A percentile compares a stretch with the other conserved stretches of the same genome.
These are phyloP conservation scores for Acorus gramineus DNA, from an alignment of 106 monocot genomes.

Conservation along the genomic window DNA sequence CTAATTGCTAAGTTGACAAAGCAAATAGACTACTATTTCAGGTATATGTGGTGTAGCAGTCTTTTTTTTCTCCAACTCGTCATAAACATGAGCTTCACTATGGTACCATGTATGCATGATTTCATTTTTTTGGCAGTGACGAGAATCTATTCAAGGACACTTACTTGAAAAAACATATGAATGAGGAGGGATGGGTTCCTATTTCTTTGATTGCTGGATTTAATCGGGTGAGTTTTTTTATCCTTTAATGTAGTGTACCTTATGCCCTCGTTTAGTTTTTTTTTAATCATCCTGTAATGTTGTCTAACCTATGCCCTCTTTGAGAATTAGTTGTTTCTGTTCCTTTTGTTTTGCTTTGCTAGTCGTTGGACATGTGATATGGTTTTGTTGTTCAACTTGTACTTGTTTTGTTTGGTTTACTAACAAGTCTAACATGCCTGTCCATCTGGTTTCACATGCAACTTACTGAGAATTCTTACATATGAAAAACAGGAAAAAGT, in stretches of 20 bases:
- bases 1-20: slow-evolving; percentile 23
- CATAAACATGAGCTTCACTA: neutral
- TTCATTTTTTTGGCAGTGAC: slow-evolving; percentile 31
- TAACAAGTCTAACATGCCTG: no score
- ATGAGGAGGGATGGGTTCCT: slow-evolving; percentile 88
- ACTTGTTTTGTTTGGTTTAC: no score
- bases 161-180: slow-evolving; percentile 75
- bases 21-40: slow-evolving; percentile 97
- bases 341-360: no score
- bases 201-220: slow-evolving; percentile 73
- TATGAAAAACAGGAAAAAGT: no score
- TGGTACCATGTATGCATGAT: neutral
- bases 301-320: no score
- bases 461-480: no score
- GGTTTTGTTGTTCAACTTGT: no score
- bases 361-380: no score
- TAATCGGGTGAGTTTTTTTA: slow-evolving; percentile 49
- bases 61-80: neutral
- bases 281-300: no score
- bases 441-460: no score
- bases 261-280: no score
- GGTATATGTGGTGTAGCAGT: slow-evolving; percentile 21
- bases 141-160: slow-evolving; percentile 78
- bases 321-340: no score
- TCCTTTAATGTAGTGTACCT: neutral